Evolutionary conservation across 306 rosid species (phyloP), one percentile per base, ranked within the genome.

Genomic region (Abrus pulchellus): DNA sequence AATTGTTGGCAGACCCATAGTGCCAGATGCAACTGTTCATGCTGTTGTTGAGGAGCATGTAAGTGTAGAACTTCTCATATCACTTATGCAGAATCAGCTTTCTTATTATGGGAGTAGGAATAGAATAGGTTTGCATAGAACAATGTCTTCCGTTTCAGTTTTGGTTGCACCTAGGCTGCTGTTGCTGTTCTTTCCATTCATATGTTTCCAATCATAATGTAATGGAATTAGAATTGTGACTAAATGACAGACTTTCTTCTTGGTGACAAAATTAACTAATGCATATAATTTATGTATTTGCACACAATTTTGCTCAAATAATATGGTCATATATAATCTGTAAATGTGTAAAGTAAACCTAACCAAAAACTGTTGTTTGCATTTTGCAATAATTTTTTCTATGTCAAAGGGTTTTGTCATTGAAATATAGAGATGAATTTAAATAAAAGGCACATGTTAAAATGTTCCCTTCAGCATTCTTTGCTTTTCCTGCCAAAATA

Each of bases 11-110:
- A 89, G 99, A 88, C 97, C 98, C 78, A 82, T 83, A 29, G 80
- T 92, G 70, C 91, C 92, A n/a, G 91, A 85, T 83, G 98, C 90
- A 65, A 84, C 87, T 71, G 97, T 91, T 83, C 98, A 89, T 83
- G 99, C 98, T 34, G 89, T 93, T 73, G 94, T 95, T 76, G 99
- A 93, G 88, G 99, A 93, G 88, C 99, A 95, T 76, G 98, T 95
- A 86, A 90, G 97, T 85, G 76, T 68, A 53, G 78, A 80, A 66
- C 60, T 75, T 33, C 33, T 41, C 48, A n/a, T 74, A 63, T 80
- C 73, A 57, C 41, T 75, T 50, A 30, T 63, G 32, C 54, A 7
- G 36, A 79, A 59, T 71, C 34, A 40, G 29, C 69, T 75, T 47
- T 32, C 74, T 79, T 48, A 45, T n/a, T 53, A 55, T 79, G 49